These are phyloP conservation scores for Ascocoryne sarcoides DNA, from an alignment of 2,329 filamentous ascomycete species.

Conservation along the genomic window DNA sequence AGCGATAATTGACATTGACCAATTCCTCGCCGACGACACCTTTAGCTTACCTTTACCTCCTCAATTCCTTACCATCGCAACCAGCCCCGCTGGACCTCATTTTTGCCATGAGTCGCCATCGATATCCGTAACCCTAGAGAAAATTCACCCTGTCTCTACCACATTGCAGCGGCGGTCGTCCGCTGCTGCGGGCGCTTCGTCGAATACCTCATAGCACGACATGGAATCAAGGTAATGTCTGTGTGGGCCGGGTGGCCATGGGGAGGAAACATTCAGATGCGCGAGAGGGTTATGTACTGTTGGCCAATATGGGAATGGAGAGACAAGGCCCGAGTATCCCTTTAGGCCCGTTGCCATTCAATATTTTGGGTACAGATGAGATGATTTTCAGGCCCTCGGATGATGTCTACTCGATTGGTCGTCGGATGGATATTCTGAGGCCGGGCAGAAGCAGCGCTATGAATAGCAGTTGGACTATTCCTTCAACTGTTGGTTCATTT, in stretches of 20 bases:
- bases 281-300: background rate
- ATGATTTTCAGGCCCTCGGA: background rate
- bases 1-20: no score
- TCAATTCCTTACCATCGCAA: background rate
- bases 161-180: conserved; percentile 27
- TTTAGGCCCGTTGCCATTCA: background rate
- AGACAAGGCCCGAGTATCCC: background rate
- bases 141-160: conserved; percentile 36
- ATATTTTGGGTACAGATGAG: background rate
- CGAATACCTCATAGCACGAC: conserved; percentile 32
- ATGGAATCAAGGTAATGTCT: conserved; percentile 34
- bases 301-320: background rate
- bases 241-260: conserved; percentile 35
- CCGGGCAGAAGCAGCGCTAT: background rate
- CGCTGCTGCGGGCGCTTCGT: conserved; percentile 36
- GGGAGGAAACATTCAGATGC: background rate
- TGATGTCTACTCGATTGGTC: background rate
- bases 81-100: conserved; percentile 21
- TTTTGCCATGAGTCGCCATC: conserved; percentile 27
- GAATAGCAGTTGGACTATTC: background rate
- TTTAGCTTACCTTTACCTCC: background rate
- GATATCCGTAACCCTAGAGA: conserved; percentile 10
- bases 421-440: background rate
- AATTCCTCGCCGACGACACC: no score
- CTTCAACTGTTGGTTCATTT: background rate